Percentiles rank a stretch among this genome's conserved stretches.
These are phyloP conservation scores for Fusarium begoniae DNA, from an alignment of 2,329 filamentous ascomycete species.

Conservation along the genomic window DNA sequence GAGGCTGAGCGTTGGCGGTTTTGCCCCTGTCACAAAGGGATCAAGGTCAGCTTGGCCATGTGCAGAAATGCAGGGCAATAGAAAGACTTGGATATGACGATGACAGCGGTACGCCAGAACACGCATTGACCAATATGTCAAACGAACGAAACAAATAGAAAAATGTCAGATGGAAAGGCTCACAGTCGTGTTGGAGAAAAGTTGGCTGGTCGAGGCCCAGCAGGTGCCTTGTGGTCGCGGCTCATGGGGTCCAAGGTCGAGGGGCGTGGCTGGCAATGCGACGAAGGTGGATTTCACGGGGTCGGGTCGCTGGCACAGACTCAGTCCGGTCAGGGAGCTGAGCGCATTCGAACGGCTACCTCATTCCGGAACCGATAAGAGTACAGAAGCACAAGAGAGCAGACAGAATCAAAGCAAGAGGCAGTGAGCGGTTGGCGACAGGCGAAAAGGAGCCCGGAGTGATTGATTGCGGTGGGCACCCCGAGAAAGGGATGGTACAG, in stretches of 20 bases:
- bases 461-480: slow-evolving; percentile 27
- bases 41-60: slow-evolving; percentile 42
- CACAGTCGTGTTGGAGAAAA: slow-evolving; percentile 66
- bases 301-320: slow-evolving; percentile 48
- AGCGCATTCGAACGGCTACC: slow-evolving; percentile 64
- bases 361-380: slow-evolving; percentile 59
- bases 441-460: slow-evolving; percentile 15
- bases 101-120: slow-evolving; percentile 11
- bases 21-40: slow-evolving; percentile 46
- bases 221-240: slow-evolving; percentile 62
- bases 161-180: slow-evolving; percentile 42
- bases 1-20: slow-evolving; percentile 41
- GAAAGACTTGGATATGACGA: slow-evolving; percentile 20
- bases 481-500: slow-evolving; percentile 32
- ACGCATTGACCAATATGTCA: slow-evolving; percentile 13
- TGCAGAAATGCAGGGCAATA: slow-evolving; percentile 19
- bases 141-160: slow-evolving; percentile 11
- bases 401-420: background rate
- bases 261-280: slow-evolving; percentile 45
- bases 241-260: slow-evolving; percentile 49
- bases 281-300: slow-evolving; percentile 41
- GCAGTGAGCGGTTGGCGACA: slow-evolving; percentile 9
- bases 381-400: slow-evolving; percentile 17
- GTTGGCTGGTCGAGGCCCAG: slow-evolving; percentile 68
- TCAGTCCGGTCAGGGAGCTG: slow-evolving; percentile 71